A percentile compares a stretch with the other conserved stretches of the same genome.
These are phyloP conservation scores for Microsporum ferrugineum DNA, from an alignment of 2,329 filamentous ascomycete genomes.

Conservation along the genomic window DNA sequence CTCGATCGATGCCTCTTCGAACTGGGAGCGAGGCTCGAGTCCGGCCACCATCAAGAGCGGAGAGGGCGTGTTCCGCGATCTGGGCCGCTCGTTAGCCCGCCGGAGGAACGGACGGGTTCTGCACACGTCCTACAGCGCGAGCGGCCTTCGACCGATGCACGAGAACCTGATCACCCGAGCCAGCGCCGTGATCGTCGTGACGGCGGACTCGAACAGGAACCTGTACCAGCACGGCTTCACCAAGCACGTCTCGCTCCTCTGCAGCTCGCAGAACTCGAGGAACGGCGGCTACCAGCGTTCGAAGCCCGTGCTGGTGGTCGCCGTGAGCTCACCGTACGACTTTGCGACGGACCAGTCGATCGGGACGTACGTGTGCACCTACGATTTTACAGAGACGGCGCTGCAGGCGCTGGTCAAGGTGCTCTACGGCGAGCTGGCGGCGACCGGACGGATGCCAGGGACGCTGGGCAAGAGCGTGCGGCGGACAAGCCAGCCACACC, in stretches of 20 bases:
- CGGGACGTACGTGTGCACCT: constrained; percentile 87
- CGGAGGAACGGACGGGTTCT: constrained; percentile 75
- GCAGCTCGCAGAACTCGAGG: constrained; percentile 37
- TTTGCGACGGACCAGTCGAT: constrained; percentile 88
- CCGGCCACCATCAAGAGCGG: constrained; percentile 67
- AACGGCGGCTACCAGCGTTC: constrained; percentile 28
- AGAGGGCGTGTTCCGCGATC: constrained; percentile 80
- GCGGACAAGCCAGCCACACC: constrained; percentile 76
- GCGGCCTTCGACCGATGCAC: constrained; percentile 82
- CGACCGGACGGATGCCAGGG: constrained; percentile 49
- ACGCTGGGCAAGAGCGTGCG: constrained; percentile 64
- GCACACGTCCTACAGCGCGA: constrained; percentile 90
- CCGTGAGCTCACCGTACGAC: constrained; percentile 91
- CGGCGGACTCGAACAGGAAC: constrained; percentile 87
- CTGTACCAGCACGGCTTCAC: constrained; percentile 90
- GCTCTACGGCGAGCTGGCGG: constrained; percentile 61
- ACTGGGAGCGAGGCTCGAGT: constrained; percentile 41
- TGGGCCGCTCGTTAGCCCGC: constrained; percentile 76
- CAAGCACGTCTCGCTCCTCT: constrained; percentile 93
- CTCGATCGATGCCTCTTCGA: constrained; percentile 42
- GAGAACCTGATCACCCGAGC: constrained; percentile 85
- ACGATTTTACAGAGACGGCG: constrained; percentile 89
- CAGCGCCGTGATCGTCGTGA: constrained; percentile 78
- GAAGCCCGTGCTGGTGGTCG: constrained; percentile 80
- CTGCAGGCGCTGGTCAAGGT: constrained; percentile 73